Evolutionary conservation across 2,329 filamentous ascomycete genomes (phyloP), one percentile per base, ranked within the genome.

Genomic region (Hymenoscyphus fraxineus): DNA sequence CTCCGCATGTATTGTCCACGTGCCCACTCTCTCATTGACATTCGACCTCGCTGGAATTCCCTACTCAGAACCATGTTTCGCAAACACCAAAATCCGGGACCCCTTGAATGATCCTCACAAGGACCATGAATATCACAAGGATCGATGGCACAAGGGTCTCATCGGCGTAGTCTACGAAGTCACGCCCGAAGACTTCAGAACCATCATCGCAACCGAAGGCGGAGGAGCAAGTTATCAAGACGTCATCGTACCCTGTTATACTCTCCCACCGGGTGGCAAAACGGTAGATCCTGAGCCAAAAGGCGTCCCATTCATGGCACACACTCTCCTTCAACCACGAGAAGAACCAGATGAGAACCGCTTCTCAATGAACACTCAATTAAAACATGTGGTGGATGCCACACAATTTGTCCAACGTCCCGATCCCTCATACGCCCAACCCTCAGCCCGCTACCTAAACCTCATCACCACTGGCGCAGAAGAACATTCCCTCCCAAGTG

Each of bases 101-200:
- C 65, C 74, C 63, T 68, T 31, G 61, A 57, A 44, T 60, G 67
- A 70, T 67, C 3, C 65, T 68, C 9, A 73, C 77, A 57, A 67
- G 77, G 16, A 44, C 13, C 2, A 22, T 38, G 35, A 58, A 64
- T 83, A 83, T 68, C 79, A 83, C 71, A 84, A 85, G 71, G 80
- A 84, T 61, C 79, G 78, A 62, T 96, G 92, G 93, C 80, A 87
- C 68, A 93, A 93, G 73, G 91, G 92, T 4, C 83, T 99, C 1
- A 85, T 97, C 51, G 95, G 95, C 31, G 92, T 97, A 16, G 95
- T 98, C 3, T 99, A 99, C 79, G 93, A 98, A 79, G 92, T 98
- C 38, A 97, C 93, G 0, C 80, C 83, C 19, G 77, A 83, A 55
- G 95, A 99, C 78, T 99, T 91, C 75, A 84, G 88, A 6, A 90